Percentiles rank a stretch among this genome's conserved stretches.
Evolutionary conservation across 768 basidiomycete species (phyloP).

Genomic region (Paxillus involutus): DNA sequence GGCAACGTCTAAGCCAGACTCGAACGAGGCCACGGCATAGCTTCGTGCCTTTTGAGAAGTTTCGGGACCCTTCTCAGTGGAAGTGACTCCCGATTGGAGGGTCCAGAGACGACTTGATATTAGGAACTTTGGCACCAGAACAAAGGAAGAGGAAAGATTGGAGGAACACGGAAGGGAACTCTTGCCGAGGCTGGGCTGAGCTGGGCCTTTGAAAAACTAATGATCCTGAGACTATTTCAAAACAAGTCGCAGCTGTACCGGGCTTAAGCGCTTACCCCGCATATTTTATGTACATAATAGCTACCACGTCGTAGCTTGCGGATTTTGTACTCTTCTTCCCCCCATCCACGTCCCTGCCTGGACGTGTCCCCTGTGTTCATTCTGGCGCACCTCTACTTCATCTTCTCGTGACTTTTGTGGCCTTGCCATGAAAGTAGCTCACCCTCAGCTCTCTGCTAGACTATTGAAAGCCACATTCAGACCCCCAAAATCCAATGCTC

Average conservation of each 20-base stretch:
- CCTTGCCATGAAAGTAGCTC: conserved; percentile 9
- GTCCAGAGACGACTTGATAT: too few relatives aligned
- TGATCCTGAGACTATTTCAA: background rate
- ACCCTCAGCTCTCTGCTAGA: background rate
- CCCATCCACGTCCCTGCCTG: background rate
- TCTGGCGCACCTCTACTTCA: conserved; percentile 3
- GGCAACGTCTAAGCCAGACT: too few relatives aligned
- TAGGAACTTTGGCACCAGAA: too few relatives aligned
- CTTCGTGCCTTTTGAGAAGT: too few relatives aligned
- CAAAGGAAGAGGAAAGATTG: too few relatives aligned
- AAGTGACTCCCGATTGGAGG: too few relatives aligned
- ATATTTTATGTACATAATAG: background rate
- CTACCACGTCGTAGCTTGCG: background rate
- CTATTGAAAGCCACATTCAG: conserved; percentile 2
- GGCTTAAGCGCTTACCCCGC: conserved; percentile 3
- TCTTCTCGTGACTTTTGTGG: conserved; percentile 6
- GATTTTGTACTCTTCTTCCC: background rate
- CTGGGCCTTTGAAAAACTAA: too few relatives aligned
- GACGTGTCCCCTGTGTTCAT: background rate
- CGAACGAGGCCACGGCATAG: too few relatives aligned
- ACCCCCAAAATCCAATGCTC: background rate
- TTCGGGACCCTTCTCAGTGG: too few relatives aligned
- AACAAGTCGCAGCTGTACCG: too few relatives aligned
- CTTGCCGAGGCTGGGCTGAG: too few relatives aligned
- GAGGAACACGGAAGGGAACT: too few relatives aligned